Evolutionary conservation across 768 basidiomycete species (phyloP).

Genomic region (Auricularia cornea): DNA sequence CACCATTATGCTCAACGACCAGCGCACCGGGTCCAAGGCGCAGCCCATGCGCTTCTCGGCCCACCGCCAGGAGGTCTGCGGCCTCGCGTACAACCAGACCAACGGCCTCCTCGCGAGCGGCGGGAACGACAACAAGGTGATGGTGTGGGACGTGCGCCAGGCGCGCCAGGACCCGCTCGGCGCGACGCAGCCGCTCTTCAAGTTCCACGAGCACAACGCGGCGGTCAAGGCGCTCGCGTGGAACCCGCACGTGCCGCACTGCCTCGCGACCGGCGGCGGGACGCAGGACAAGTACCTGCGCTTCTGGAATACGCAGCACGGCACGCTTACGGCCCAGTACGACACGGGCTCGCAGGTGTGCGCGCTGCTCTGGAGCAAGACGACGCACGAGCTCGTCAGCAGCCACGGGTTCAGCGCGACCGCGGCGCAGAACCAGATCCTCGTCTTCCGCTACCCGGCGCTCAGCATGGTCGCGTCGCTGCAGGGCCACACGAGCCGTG

Average conservation of each 20-base stretch:
- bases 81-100: conserved; percentile 75
- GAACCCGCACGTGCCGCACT: conserved; percentile 89
- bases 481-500: conserved; percentile 90
- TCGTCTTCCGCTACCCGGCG: conserved; percentile 90
- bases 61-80: conserved; percentile 92
- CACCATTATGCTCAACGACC: conserved; percentile 85
- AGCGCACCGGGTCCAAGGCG: conserved; percentile 59
- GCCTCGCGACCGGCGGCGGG: conserved; percentile 91
- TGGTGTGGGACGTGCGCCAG: conserved; percentile 88
- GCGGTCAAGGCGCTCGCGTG: conserved; percentile 98
- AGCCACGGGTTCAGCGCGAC: conserved; percentile 96
- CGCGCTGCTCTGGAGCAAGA: conserved; percentile 93
- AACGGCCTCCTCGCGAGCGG: conserved; percentile 75
- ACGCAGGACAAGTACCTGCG: conserved; percentile 98
- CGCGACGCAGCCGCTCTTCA: conserved; percentile 62
- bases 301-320: conserved; percentile 92
- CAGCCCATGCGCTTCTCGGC: conserved; percentile 63
- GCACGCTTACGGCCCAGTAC: conserved; percentile 74
- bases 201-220: conserved; percentile 93
- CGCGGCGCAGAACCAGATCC: conserved; percentile 92
- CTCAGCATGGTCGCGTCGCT: conserved; percentile 92
- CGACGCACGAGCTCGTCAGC: conserved; percentile 94
- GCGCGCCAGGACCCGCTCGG: conserved; percentile 30
- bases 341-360: conserved; percentile 98
- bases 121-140: conserved; percentile 98